Evolutionary conservation across 768 basidiomycete genomes (phyloP), one percentile per base, ranked within the genome.

Genomic region (Russula ochroleuca): DNA sequence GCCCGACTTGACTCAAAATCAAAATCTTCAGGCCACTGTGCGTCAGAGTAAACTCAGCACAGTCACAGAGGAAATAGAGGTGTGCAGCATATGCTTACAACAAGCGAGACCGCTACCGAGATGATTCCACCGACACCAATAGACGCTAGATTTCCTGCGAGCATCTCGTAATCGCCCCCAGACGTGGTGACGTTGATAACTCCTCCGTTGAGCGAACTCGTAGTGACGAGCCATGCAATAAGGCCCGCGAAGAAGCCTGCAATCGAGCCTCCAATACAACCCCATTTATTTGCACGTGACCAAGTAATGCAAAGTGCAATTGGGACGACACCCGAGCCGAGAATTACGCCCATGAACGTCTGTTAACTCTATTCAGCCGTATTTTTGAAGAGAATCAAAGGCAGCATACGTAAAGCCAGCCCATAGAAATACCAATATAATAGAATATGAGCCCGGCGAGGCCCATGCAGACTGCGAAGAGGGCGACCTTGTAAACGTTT

Each of bases 351-450:
- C 90, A 92, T 92, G 74, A 92, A 91, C 7, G 86, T 89, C 89
- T 90, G 61, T 21, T 17, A 59, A 40, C 11, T 10, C 19, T n/a
- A 14, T 23, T 61, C 23, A 66, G 52, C 37, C 45, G 15, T 19
- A 14, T 8, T 25, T n/a, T 19, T 7, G n/a, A 21, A 8, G 28
- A 48, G 21, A 38, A 15, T 23, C 13, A 5, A 31, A 47, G n/a
- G n/a, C 25, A 25, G 79, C 87, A 55, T 67, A 91, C 88, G 68
- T 94, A 94, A 60, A 95, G 85, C 91, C 92, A 95, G 23, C 93
- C 93, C 88, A 95, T 88, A 28, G 88, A 91, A 31, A 95, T 86
- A 8, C 93, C 93, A 67, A 94, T 92, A 72, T 89, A 94, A 75
- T 78, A 92, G 79, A 96, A 96, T 57, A 92, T 87, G 35, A 89